Evolutionary conservation across 371 early-diverging fungal genomes (phyloP), one percentile per base, ranked within the genome.

Genomic region (Mortierella sp.): DNA sequence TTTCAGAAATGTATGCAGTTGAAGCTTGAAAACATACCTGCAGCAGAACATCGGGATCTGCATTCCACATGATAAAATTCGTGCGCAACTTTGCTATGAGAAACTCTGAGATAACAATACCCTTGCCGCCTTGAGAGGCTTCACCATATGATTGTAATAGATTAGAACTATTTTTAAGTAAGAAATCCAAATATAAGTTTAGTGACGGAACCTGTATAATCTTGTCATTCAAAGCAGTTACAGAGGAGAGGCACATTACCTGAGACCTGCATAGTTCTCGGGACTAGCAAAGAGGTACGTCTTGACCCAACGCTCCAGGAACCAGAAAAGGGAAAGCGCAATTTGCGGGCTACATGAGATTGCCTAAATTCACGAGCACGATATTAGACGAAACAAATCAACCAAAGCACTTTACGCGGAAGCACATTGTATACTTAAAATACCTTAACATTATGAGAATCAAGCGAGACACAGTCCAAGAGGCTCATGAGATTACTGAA

Each of bases 261-360:
- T 89, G 51, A 90, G 85, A 64, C 77, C 76, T 7, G 85, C 76
- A 70, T 92, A 92, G 40, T 93, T 89, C 15, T 87, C 85, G 34
- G 88, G 87, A 59, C 89, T 85, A 22, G 91, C 40, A 43, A 93
- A 86, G 10, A 95, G 72, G 72, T 93, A 95, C 0, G 93, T 90
- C 58, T 88, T 86, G 49, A 86, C 84, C 93, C 95, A 95, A 26
- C 95, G 85, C 64, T 93, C 92, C 57, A 91, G 81, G 75, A 90
- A 95, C 92, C 93, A 93, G 53, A 93, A 82, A 31, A 93, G 72
- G 0, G 93, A 92, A 63, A 93, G 91, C 2, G 90, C 86, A 6
- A 93, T 87, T 60, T 89, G 85, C 3, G 95, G 95, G 74, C 93
- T 93, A 76, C 90, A 92, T 26, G 89, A 85, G 28, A 87, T 83